Evolutionary conservation across 306 rosid species (phyloP), one percentile per base, ranked within the genome.

Genomic region (Trifolium pratense): DNA sequence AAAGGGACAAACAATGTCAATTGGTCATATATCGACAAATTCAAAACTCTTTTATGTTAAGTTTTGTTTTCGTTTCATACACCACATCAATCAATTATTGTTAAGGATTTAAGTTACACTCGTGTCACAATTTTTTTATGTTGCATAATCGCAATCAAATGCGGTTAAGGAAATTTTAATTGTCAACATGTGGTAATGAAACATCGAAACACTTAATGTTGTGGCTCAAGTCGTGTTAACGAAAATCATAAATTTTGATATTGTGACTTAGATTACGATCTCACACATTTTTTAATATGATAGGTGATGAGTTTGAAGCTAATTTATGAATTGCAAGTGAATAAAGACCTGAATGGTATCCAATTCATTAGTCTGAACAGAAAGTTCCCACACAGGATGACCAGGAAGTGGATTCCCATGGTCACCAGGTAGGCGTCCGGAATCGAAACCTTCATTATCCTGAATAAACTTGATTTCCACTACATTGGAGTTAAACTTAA

Each of bases 321-420:
- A 43, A 5, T 12, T 13, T 12, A 43, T 16, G 26, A 48, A 36
- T 5, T 57, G 26, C 16, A 13, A 36, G 20, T 20, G 9, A 18
- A 31, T 43, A 52, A 46, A 40, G 13, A 89, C 94, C 91, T 89
- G 85, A 81, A 87, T 48, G 46, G 69, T 49, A 5, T 85, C 83
- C 5, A 89, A 83, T 61, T 75, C 45, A 42, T 73, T 81, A 63
- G 85, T 77, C 34, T 83, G 83, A 60, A 89, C 89, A 56, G 87
- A 78, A 55, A 89, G 71, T 61, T 89, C 91, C 94, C 94, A 89
- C 5, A 81, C 87, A 5, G 94, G 86, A 9, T 57, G 81, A 73
- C 86, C 82, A 8, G 81, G 66, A 13, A 82, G 76, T 10, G 71
- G 71, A 40, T 23, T 79, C 65, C 60, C 58, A 61, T 81, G 75